Evolutionary conservation across 805 yeast species (phyloP), one percentile per base, ranked within the genome.

Genomic region (Clavispora asparagi): DNA sequence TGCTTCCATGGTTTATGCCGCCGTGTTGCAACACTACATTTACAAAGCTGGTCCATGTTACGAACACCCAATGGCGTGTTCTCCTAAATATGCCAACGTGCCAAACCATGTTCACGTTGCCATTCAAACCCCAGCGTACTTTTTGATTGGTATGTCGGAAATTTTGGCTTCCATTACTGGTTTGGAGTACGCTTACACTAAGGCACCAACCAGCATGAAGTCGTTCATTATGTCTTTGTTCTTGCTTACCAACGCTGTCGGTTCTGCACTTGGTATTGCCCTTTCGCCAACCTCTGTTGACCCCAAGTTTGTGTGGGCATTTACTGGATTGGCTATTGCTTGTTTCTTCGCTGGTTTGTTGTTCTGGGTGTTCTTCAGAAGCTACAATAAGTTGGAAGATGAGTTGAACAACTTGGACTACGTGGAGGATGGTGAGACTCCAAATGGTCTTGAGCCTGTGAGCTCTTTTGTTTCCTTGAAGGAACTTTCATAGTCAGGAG

Each of bases 101-200:
- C 83, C 83, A 37, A 78, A 79, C 59, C 63, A 73, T 44, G 71
- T 84, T 41, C 85, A 83, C 61, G 81, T 87, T 53, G 87, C 87
- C 53, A 71, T 81, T 50, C 91, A 85, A 68, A 71, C 70, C n/a
- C 85, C 85, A 14, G 85, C 89, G 4, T 87, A 86, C 64, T 75
- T 84, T 38, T 67, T 87, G 52, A 81, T 84, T 64, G 92, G 87
- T 11, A 61, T 84, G 44, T 79, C 90, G 14, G 95, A 87, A 65
- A 85, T 86, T 53, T 77, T 87, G 55, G 90, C 91, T 29, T 83
- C 87, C 44, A 79, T 85, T 56, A 85, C 94, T 19, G 94, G 92
- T 56, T 77, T 84, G 55, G 94, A 87, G 68, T 85, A 84, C 60
- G 95, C 95, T 16, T 87, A 84, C 68, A 81, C 90, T 26, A 83